Evolutionary conservation across 192 early-diverging fungal species (phyloP).

Genomic region (Coemansia sp.): DNA sequence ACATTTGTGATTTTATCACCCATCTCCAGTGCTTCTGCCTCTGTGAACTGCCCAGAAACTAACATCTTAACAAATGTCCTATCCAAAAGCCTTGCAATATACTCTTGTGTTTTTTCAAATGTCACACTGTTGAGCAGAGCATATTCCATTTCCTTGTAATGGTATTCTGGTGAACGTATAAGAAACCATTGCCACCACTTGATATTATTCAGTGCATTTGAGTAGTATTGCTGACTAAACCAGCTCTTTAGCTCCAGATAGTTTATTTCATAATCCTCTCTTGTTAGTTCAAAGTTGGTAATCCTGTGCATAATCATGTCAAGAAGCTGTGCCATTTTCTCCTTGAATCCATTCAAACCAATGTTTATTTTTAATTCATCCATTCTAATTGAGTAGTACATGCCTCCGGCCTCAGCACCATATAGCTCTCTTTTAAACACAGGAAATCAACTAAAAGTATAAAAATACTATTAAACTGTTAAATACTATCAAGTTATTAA

Average conservation of each 20-base stretch:
- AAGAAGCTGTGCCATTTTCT: constrained; percentile 70
- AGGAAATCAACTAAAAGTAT: too few species aligned
- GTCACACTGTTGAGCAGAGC: constrained; percentile 63
- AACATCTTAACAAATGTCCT: constrained; percentile 70
- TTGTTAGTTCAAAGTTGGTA: constrained; percentile 13
- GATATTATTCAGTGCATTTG: neutral
- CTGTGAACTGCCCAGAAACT: too few species aligned
- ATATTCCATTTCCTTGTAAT: neutral
- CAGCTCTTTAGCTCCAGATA: neutral
- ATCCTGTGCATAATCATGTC: constrained; percentile 58
- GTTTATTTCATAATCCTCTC: neutral
- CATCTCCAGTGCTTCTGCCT: constrained; percentile 62
- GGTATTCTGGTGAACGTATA: neutral
- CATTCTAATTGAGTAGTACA: constrained; percentile 64
- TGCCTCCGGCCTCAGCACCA: constrained; percentile 74
- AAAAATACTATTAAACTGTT: too few species aligned
- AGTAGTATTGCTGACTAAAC: neutral
- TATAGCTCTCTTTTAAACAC: constrained; percentile 80
- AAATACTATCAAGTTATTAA: too few species aligned
- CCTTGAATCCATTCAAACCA: constrained; percentile 68
- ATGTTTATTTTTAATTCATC: neutral
- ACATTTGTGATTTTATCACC: constrained; percentile 54
- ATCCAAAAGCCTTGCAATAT: constrained; percentile 66
- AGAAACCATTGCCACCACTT: neutral
- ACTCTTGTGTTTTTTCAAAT: constrained; percentile 64